Conservation (phyloP, 306 rosid species). For the Castanea crenata region DNA sequence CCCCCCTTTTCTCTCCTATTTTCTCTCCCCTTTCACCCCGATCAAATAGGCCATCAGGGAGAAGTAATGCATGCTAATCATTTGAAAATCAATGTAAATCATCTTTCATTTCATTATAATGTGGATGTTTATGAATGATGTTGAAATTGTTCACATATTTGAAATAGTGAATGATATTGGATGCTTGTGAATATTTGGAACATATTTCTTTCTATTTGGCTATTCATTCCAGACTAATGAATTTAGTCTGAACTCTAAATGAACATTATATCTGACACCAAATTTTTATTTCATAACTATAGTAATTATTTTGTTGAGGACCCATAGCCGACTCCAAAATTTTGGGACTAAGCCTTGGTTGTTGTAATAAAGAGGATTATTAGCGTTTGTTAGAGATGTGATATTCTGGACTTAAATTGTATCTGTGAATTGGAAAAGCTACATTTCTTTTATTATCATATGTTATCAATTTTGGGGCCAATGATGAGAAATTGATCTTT, state of each 20-base stretch:
- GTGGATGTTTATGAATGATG: background rate
- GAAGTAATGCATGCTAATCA: background rate
- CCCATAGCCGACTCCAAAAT: too few relatives aligned
- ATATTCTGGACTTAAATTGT: background rate
- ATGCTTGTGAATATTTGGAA: background rate
- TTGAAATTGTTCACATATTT: background rate
- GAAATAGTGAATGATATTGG: background rate
- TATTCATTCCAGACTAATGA: background rate
- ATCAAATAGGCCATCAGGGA: background rate
- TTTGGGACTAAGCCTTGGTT: too few relatives aligned
- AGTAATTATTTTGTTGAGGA: too few relatives aligned
- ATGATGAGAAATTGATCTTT: background rate
- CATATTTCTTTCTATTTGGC: background rate
- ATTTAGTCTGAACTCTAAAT: background rate
- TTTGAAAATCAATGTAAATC: background rate
- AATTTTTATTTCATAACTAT: background rate
- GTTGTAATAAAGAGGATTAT: too few relatives aligned
- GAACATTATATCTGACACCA: background rate
- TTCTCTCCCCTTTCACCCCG: too few relatives aligned
- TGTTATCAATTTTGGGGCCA: background rate
- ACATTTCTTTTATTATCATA: background rate
- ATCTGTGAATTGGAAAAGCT: background rate
- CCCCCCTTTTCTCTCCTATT: too few relatives aligned
- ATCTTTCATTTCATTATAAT: background rate
- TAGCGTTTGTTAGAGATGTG: background rate